Base-by-base conservation (phyloP, 345 rosid genomes). In the Lumnitzera littorea region DNA sequence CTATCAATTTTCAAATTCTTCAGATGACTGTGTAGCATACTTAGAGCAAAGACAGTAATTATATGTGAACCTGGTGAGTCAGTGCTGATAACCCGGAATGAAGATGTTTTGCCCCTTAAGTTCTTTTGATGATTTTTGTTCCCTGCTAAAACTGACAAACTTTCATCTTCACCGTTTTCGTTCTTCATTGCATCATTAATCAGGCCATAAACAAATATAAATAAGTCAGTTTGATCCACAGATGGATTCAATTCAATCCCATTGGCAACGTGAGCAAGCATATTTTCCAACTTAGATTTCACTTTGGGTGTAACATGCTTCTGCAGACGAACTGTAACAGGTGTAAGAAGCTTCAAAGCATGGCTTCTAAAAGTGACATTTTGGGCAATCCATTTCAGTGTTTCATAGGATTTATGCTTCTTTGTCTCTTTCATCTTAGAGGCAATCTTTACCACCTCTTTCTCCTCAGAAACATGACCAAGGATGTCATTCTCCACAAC, bases 401-500 rank as follows among this genome's bases (percentile, higher is more conserved):
- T 80, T 66, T 90, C 95, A 62, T 76, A 80, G 17, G 99, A 94
- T 75, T 67, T 86, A 65, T 76, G 68, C 72, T 70, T 76, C 77
- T 67, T 79, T 50, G 97, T 86, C 78, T 94, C 99, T 68, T 88
- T 94, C 97, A 88, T 94, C 69, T 90, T 94, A 23, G 84, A 76
- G 66, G 87, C 84, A 62, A 90, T 84, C 76, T 88, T 88, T 25
- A 76, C 87, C 70, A 80, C 97, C 62, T 88, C 96, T 67, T 88
- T 94, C 78, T 94, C 84, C 73, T 94, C 99, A 11, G 92, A 81
- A 71, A 90, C 96, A 76, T 84, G 84, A 63, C 97, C 96, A 59
- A 94, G 87, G 71, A 90, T 88, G 65, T 90, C 92, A 31, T 65
- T 80, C 70, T 78, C 85, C 55, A 84, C 95, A 51, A 84, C 85